A percentile compares a stretch with the other conserved stretches of the same genome.
These are phyloP conservation scores for Grifola frondosa DNA, from an alignment of 1,284 basidiomycete genomes.

Conservation along the genomic window DNA sequence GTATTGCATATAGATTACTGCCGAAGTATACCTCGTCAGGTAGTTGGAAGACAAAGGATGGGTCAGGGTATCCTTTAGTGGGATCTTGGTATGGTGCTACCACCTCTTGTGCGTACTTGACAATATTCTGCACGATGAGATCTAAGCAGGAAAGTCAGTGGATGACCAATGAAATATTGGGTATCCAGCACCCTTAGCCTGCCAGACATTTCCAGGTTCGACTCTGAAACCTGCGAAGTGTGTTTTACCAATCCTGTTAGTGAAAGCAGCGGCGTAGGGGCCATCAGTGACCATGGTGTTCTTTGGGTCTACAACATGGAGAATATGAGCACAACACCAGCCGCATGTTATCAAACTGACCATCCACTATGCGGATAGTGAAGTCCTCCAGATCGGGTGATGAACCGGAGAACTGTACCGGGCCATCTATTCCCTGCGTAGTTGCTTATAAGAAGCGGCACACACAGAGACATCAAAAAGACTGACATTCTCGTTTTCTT, in stretches of 20 bases:
- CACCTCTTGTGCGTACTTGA: conserved; percentile 56
- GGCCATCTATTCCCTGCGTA: conserved; percentile 67
- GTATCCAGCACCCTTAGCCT: conserved; percentile 65
- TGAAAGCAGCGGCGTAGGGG: conserved; percentile 58
- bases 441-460: conserved; percentile 1
- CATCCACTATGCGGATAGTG: conserved; percentile 76
- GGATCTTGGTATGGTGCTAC: conserved; percentile 57
- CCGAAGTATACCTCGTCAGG: conserved; percentile 70
- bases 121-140: conserved; percentile 61
- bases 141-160: conserved; percentile 43
- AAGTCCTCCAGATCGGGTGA: conserved; percentile 83
- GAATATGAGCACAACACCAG: neutral
- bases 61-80: conserved; percentile 60
- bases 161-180: too few relatives aligned
- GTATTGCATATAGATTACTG: conserved; percentile 83
- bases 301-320: conserved; percentile 45
- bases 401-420: conserved; percentile 68
- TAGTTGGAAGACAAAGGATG: conserved; percentile 75
- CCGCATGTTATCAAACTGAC: conserved; percentile 37
- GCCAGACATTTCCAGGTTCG: conserved; percentile 73
- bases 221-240: conserved; percentile 70
- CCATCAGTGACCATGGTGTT: conserved; percentile 56
- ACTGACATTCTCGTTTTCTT: conserved; percentile 69
- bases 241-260: conserved; percentile 66
- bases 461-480: too few relatives aligned